phyloP scores from a whole-genome alignment of 2,329 filamentous ascomycete species.

The Hawksworthiomyces lignivorus region DNA sequence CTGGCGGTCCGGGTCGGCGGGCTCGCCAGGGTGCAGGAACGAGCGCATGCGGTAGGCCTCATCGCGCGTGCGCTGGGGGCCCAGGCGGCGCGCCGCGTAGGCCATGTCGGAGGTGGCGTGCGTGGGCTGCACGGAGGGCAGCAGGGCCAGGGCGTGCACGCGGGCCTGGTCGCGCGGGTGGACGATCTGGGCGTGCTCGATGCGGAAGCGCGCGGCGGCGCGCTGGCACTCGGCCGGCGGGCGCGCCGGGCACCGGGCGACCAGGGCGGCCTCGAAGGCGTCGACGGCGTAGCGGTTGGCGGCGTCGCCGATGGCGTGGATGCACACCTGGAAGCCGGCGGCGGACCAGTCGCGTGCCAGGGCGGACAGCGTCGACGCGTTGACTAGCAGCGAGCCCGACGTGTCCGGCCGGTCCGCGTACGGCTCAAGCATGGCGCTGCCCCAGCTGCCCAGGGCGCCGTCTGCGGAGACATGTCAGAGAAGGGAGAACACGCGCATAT shows the following conservation, averaged over 20 bases:
- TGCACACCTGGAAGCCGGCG: conserved; percentile 59
- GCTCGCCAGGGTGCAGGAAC: too few relatives aligned
- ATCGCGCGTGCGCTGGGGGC: conserved; percentile 40
- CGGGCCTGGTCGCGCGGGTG: conserved; percentile 56
- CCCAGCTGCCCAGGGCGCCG: conserved; percentile 64
- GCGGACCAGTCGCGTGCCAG: conserved; percentile 51
- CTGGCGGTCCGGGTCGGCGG: conserved; percentile 23
- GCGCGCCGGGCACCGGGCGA: conserved; percentile 39
- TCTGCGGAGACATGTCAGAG: conserved; percentile 44
- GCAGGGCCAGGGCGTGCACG: conserved; percentile 50
- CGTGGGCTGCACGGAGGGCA: conserved; percentile 64
- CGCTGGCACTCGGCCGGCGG: conserved; percentile 25
- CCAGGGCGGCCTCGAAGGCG: conserved; percentile 51
- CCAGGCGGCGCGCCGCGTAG: conserved; percentile 56
- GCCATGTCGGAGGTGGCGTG: conserved; percentile 66
- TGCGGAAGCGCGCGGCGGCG: conserved; percentile 45
- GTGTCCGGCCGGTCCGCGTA: conserved; percentile 57
- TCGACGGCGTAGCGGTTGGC: conserved; percentile 59
- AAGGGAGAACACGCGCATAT: too few relatives aligned
- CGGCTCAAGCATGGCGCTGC: conserved; percentile 62
- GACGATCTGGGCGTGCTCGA: conserved; percentile 66
- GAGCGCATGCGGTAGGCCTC: conserved; percentile 62
- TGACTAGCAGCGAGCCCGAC: conserved; percentile 58
- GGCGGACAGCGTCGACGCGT: conserved; percentile 48
- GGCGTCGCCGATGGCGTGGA: conserved; percentile 64